Percentiles rank a stretch among this genome's conserved stretches.
phyloP scores from a whole-genome alignment of 345 rosid genomes.

The Salix suchowensis region DNA sequence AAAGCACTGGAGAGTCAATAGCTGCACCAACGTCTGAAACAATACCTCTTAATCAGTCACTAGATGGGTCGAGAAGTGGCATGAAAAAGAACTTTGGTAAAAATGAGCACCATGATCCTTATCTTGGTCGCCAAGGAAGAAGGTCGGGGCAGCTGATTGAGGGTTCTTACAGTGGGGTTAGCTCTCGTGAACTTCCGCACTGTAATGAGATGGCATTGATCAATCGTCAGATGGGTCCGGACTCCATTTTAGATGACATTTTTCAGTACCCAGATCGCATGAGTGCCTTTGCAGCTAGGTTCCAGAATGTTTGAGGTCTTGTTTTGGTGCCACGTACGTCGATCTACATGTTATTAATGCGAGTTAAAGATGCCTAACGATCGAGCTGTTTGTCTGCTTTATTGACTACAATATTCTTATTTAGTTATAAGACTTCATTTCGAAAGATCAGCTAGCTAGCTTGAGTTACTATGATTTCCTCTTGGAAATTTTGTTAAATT shows the following conservation, averaged over 20 bases:
- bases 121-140: constrained; percentile 9
- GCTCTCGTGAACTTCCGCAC: constrained; percentile 8
- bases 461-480: neutral
- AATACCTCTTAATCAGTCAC: neutral
- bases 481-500: neutral
- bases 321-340: neutral
- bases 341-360: neutral
- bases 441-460: neutral
- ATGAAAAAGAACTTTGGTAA: neutral
- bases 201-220: constrained; percentile 1
- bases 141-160: constrained; percentile 7
- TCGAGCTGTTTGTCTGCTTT: neutral
- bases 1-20: neutral
- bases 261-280: constrained; percentile 35
- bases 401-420: neutral
- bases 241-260: constrained; percentile 30
- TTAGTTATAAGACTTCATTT: neutral
- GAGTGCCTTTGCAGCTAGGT: constrained; percentile 34
- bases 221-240: constrained; percentile 23
- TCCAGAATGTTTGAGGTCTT: constrained; percentile 26
- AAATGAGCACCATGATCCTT: constrained; percentile 1
- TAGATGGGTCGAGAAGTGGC: constrained; percentile 10
- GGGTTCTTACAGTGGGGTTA: constrained; percentile 20
- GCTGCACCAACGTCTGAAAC: constrained; percentile 10
- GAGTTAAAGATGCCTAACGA: too few relatives aligned